A percentile compares a stretch with the other conserved stretches of the same genome.
These are phyloP conservation scores for Rachicladosporium sp. DNA, from an alignment of 2,329 filamentous ascomycete species.

Conservation along the genomic window DNA sequence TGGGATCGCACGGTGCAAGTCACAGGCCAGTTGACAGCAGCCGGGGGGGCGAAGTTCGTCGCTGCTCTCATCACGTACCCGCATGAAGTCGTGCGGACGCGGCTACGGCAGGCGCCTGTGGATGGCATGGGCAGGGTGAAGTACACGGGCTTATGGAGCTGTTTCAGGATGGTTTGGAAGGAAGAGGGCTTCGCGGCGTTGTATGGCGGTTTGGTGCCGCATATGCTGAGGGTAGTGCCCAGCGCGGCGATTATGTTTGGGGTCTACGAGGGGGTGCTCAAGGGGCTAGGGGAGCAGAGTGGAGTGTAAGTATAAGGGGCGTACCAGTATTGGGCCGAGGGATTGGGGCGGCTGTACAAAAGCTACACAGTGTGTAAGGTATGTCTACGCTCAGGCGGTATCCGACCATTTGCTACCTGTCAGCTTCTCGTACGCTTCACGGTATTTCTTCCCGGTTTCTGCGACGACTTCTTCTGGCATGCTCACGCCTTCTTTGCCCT, in stretches of 20 bases:
- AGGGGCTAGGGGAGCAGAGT: conserved; percentile 33
- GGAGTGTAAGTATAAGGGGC: conserved; percentile 19
- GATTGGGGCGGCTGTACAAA: too few relatives aligned
- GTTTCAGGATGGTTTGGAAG: conserved; percentile 75
- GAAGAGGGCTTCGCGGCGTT: conserved; percentile 78
- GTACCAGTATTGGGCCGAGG: neutral
- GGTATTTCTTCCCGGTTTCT: conserved; percentile 60
- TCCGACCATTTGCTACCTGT: neutral
- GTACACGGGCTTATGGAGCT: conserved; percentile 80
- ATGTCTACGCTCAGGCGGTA: too few relatives aligned
- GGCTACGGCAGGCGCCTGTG: conserved; percentile 72
- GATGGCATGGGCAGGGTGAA: conserved; percentile 45
- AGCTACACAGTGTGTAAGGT: too few relatives aligned
- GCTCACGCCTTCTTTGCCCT: conserved; percentile 59
- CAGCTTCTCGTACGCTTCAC: conserved; percentile 60
- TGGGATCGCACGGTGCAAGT: conserved; percentile 68
- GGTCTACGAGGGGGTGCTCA: conserved; percentile 53
- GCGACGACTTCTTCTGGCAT: conserved; percentile 61
- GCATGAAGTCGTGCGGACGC: conserved; percentile 78
- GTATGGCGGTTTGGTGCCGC: conserved; percentile 84
- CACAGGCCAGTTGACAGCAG: conserved; percentile 66
- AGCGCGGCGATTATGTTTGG: conserved; percentile 95
- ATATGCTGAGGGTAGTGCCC: conserved; percentile 81
- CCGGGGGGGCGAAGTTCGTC: conserved; percentile 73
- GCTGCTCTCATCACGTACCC: conserved; percentile 81